Conservation (phyloP, 345 rosid genomes). For the Erysimum cheiranthoides region DNA sequence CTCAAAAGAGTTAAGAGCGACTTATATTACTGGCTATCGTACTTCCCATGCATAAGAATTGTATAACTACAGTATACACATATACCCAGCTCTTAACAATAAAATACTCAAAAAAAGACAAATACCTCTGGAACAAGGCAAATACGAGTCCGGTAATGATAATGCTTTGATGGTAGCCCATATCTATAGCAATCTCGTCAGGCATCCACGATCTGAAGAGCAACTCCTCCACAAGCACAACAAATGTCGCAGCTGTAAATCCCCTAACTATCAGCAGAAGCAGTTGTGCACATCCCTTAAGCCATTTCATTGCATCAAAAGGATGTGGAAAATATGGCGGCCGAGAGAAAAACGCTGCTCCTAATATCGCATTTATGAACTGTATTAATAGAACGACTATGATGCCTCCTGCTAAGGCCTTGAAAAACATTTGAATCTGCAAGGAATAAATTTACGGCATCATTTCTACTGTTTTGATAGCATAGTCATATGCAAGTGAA, state of each 20-base stretch:
- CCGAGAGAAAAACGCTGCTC: conserved; percentile 65
- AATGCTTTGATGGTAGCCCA: conserved; percentile 76
- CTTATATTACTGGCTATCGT: too few relatives aligned
- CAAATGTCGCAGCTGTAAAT: conserved; percentile 61
- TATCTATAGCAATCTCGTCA: conserved; percentile 75
- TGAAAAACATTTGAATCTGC: conserved; percentile 64
- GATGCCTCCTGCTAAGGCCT: conserved; percentile 73
- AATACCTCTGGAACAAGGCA: conserved; percentile 83
- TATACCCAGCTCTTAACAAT: background rate
- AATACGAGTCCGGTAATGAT: conserved; percentile 77
- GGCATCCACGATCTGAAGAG: conserved; percentile 90
- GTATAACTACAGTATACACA: background rate
- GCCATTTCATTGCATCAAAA: conserved; percentile 49
- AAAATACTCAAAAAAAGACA: conserved; percentile 29
- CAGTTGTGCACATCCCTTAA: conserved; percentile 55
- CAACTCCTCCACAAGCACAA: conserved; percentile 84
- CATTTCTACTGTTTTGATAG: conserved; percentile 26
- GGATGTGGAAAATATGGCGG: conserved; percentile 66
- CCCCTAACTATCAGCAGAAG: conserved; percentile 59
- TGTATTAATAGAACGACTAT: conserved; percentile 67
- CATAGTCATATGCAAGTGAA: background rate
- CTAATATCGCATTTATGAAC: conserved; percentile 61
- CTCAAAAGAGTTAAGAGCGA: too few relatives aligned
- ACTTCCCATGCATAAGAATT: too few relatives aligned
- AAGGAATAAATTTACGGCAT: conserved; percentile 37